Evolutionary conservation across 2,329 filamentous ascomycete species (phyloP), one percentile per base, ranked within the genome.

Genomic region (Cladobotryum protrusum): DNA sequence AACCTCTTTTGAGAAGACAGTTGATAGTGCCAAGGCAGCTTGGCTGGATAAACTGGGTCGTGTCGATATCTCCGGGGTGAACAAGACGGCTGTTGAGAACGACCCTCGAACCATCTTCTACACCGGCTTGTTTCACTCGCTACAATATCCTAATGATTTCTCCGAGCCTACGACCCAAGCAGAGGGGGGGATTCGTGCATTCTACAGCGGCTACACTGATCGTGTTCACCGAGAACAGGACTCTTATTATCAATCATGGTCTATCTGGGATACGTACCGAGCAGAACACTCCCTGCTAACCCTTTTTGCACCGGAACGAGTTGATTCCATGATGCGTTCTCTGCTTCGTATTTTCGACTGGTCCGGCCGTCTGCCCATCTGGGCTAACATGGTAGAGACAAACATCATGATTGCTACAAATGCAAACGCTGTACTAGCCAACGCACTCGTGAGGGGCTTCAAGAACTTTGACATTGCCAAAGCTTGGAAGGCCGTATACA

Each of bases 341-440:
- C 62, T 76, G 11, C 57, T 75, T 2, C 57, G 61, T 5, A 74
- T 75, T 18, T 76, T 73, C 46, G 67, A 72, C 47, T 75, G 71
- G 72, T 65, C 65, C 5, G 71, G 72, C 3, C 62, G 72, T 39
- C 56, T 75, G 8, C 73, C 73, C 0, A 72, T 75, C 63, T 76
- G 72, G 73, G 72, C 72, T 1, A 75, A 75, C 48, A 61, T 75
- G 52, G 63, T 75, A 5, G 73, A 75, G 54, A 75, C 72, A 1
- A 75, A 75, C 57, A 75, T 74, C 52, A 76, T 75, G 73, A 72
- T 75, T 34, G 71, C 71, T 2, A 75, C 72, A 0, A 72, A 75
- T 50, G 72, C 71, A 13, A 72, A 75, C 43, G 72, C 67, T 1
- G 69, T 76, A 2, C 58, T 76, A 3, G 69, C 73, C n/a, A 75